Conservation (phyloP, 2,329 filamentous ascomycete genomes). For the Escovopsis sp. region DNA sequence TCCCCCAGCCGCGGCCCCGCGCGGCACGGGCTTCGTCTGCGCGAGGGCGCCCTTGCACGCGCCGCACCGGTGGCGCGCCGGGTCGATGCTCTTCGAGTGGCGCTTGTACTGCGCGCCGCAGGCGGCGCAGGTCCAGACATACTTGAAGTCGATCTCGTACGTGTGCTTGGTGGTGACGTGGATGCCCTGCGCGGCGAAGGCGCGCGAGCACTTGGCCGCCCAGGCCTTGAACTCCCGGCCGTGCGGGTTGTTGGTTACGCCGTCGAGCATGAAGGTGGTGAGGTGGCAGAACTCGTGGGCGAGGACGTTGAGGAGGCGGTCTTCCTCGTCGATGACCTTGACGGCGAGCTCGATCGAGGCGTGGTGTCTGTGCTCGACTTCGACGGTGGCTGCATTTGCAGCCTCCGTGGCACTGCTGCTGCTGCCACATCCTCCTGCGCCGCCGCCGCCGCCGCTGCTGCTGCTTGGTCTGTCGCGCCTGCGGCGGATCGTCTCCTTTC, state of each 20-base stretch:
- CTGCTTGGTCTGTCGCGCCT: slow-evolving; percentile 8
- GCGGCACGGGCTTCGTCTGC: slow-evolving; percentile 66
- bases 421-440: slow-evolving; percentile 7
- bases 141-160: slow-evolving; percentile 87
- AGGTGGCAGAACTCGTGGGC: slow-evolving; percentile 95
- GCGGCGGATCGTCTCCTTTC: slow-evolving; percentile 36
- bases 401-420: no score
- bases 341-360: slow-evolving; percentile 77
- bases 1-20: slow-evolving; percentile 6
- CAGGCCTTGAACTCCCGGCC: slow-evolving; percentile 73
- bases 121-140: slow-evolving; percentile 60
- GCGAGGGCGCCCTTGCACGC: slow-evolving; percentile 53
- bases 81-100: slow-evolving; percentile 75
- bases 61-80: slow-evolving; percentile 56
- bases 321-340: slow-evolving; percentile 68
- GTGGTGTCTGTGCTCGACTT: slow-evolving; percentile 34
- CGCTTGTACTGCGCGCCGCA: slow-evolving; percentile 65
- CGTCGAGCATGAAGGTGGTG: slow-evolving; percentile 76
- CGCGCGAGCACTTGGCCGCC: slow-evolving; percentile 37
- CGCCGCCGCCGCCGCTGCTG: slow-evolving; percentile 1
- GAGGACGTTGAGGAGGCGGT: slow-evolving; percentile 74
- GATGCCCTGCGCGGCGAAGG: slow-evolving; percentile 48
- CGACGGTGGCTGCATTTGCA: slow-evolving; percentile 10
- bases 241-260: slow-evolving; percentile 62
- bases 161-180: slow-evolving; percentile 78